These are phyloP conservation scores for Eimeria brunetti DNA, from an alignment of 169 alveolate species.

Conservation along the genomic window DNA sequence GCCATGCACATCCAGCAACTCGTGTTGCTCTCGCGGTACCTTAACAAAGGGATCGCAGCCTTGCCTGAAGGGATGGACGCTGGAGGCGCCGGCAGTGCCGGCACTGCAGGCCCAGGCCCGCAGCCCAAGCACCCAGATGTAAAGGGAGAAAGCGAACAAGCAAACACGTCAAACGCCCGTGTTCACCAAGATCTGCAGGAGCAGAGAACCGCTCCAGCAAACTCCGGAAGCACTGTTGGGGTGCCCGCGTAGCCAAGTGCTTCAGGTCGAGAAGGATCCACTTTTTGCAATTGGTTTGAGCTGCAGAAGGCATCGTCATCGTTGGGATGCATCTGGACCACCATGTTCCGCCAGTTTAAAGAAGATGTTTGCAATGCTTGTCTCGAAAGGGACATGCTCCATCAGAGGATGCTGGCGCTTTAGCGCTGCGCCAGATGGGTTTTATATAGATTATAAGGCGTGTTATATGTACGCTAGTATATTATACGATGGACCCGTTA, in stretches of 20 bases:
- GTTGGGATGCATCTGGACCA: constrained; percentile 52
- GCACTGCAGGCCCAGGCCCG: neutral
- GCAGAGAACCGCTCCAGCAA: constrained; percentile 5
- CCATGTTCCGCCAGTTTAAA: constrained; percentile 41
- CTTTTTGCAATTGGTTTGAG: constrained; percentile 63
- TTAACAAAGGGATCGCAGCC: constrained; percentile 34
- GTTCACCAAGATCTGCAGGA: constrained; percentile 6
- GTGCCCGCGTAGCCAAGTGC: constrained; percentile 55
- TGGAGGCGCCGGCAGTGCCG: neutral
- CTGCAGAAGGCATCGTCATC: constrained; percentile 39
- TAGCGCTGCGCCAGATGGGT: constrained; percentile 12
- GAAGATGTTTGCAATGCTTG: neutral
- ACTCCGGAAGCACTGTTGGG: constrained; percentile 1
- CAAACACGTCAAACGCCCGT: neutral
- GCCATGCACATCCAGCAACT: constrained; percentile 76
- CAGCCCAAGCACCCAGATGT: constrained; percentile 12
- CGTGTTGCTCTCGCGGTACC: constrained; percentile 60
- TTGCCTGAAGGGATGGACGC: constrained; percentile 5
- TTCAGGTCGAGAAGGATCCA: neutral
- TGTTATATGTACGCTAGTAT: neutral
- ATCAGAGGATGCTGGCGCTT: neutral
- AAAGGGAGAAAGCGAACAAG: constrained; percentile 32
- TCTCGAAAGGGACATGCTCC: constrained; percentile 21
- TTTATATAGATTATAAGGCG: constrained; percentile 20
- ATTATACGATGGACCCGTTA: neutral